A percentile compares a stretch with the other conserved stretches of the same genome.
Evolutionary conservation across 192 early-diverging fungal species (phyloP).

Genomic region (Coemansia sp.): DNA sequence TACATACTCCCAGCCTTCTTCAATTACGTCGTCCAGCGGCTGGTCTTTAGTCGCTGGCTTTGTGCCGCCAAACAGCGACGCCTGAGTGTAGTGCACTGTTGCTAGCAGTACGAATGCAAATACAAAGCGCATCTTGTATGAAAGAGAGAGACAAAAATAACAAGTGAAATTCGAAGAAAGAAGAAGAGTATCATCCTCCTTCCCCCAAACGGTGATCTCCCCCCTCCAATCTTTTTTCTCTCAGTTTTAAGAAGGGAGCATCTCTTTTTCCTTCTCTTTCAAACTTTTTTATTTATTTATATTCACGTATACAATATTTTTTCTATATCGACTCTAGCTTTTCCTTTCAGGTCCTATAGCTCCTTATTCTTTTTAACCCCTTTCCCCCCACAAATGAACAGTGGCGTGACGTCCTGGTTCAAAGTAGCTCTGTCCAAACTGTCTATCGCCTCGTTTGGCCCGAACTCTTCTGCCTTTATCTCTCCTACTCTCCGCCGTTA

Average conservation of each 20-base stretch:
- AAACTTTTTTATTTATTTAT: background rate
- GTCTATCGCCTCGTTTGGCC: slow-evolving; percentile 49
- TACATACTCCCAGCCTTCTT: slow-evolving; percentile 48
- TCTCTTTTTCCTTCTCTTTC: background rate
- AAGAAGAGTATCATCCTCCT: background rate
- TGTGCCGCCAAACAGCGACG: slow-evolving; percentile 21
- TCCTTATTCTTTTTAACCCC: background rate
- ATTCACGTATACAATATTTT: slow-evolving; percentile 1
- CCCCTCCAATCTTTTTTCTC: background rate
- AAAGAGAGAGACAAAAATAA: too few relatives aligned
- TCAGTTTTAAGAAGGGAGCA: background rate
- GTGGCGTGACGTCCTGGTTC: slow-evolving; percentile 47
- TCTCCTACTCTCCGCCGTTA: slow-evolving; percentile 39
- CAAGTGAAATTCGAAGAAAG: background rate
- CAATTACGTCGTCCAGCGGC: slow-evolving; percentile 4
- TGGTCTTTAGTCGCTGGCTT: background rate
- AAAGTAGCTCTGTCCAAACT: slow-evolving; percentile 42
- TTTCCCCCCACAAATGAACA: slow-evolving; percentile 45
- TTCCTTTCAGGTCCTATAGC: slow-evolving; percentile 9
- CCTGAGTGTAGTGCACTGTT: background rate
- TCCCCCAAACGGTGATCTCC: background rate
- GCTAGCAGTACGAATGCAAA: background rate
- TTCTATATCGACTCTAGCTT: background rate
- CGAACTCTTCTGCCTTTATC: slow-evolving; percentile 51
- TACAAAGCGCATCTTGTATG: background rate